Base-by-base conservation (phyloP, 1,284 basidiomycete species). In the Heterobasidion annosum region DNA sequence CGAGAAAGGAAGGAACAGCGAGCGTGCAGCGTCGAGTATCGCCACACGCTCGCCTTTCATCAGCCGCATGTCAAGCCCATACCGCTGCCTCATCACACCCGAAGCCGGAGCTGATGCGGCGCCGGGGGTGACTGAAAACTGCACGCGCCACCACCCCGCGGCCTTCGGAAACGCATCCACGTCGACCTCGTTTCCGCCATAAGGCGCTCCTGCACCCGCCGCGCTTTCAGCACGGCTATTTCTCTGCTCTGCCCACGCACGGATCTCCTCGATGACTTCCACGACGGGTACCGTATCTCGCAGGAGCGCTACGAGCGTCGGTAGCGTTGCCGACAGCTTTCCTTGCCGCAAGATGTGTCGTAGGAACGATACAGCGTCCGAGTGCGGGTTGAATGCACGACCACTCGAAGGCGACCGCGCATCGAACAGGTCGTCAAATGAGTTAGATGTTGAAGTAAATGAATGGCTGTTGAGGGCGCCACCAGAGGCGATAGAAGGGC, bases 31-130 rank as follows among this genome's bases (percentile, higher is more conserved):
- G 62, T 91, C 88, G 35, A 89, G 65, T 51, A 91, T 80, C 12
- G 76, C 78, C 9, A 89, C 76, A 16, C 83, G 78, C 57, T 80
- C 77, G 33, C 74, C 74, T 10, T 72, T 77, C 77, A 91, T 79
- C 62, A 91, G 73, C 62, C 90, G 79, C 65, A 92, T 79, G 63
- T 93, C 89, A 46, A 92, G 72, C 0, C 86, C 89, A 64, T 89
- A 82, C 61, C 85, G 88, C 5, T 16, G 16, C 18, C 25, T 16
- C 45, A 10, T 1, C 18, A 10, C 45, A 3, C 45, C 45, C 10
- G 10, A 49, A 43, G 25, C n/a, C 40, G 25, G 47, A 25, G 25
- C 47, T 34, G 46, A 53, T 25, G 25, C 25, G 5, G 25, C 25
- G 4, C 25, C 4, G 4, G 25, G 25, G 3, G 5, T 25, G 5